Evolutionary conservation across 2,329 filamentous ascomycete genomes (phyloP), one percentile per base, ranked within the genome.

Genomic region (Madurella mycetomatis): DNA sequence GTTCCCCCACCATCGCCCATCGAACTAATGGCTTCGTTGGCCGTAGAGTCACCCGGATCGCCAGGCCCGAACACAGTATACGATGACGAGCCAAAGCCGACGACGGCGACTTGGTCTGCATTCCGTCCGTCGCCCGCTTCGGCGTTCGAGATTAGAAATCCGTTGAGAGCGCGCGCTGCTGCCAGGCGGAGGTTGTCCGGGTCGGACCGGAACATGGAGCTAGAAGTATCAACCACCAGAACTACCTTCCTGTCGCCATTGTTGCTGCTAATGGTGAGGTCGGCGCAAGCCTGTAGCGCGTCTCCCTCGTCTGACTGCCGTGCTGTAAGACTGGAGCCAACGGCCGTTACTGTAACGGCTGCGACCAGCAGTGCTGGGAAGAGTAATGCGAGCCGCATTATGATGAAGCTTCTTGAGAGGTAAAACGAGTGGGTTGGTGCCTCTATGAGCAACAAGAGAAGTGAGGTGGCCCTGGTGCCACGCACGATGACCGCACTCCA

Each of bases 181-280:
- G 55, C 53, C 16, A 65, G 43, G 11, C 64, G 60, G 32, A 59
- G 54, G 47, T 61, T 44, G 44, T 41, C 18, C 5, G 60, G 64
- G 41, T 65, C 64, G 11, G 49, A 54, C 17, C 30, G 34, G 15
- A 17, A 13, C 61, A 64, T 65, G 30, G 64, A 64, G 4, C 58
- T 54, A 1, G 61, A 63, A n/a, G 52, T 58, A 48, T 65, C 64
- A 51, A 65, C 58, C 9, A 65, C 64, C 32, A 65, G 61, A 43
- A 55, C 64, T 12, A 65, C 60, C 47, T 65, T 64, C 17, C 62
- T 56, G 48, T 62, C 53, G 39, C 62, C 64, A 57, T 63, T 60
- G 53, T 61, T 63, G 34, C 47, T 52, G 44, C 16, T 51, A 39
- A 62, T 44, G 30, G 47, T 54, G 12, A 59, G 59, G 32, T 55